A percentile compares a stretch with the other conserved stretches of the same genome.
Evolutionary conservation across 176 grass and related monocot genomes (phyloP).

Genomic region (Phyllostachys edulis): DNA sequence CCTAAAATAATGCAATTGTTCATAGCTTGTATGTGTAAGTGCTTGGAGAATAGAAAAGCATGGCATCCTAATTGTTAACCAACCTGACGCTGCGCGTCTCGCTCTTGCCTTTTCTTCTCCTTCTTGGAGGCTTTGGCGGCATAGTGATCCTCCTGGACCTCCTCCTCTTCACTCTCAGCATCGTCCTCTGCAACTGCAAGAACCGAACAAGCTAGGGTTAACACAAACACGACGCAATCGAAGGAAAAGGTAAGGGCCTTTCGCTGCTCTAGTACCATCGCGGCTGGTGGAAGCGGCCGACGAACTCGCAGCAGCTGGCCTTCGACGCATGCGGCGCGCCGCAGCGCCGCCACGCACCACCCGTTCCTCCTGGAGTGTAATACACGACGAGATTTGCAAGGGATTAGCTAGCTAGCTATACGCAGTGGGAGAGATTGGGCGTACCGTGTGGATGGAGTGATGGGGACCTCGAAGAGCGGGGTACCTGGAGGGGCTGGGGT

Average conservation of each 20-base stretch:
- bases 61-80: neutral
- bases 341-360: conserved; percentile 50
- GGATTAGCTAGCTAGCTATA: neutral
- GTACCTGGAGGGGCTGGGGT: conserved; percentile 55
- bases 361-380: conserved; percentile 54
- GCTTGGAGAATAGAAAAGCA: neutral
- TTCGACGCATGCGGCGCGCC: conserved; percentile 73
- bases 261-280: conserved; percentile 33
- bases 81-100: conserved; percentile 69
- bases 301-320: conserved; percentile 50
- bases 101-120: conserved; percentile 89
- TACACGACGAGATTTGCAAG: neutral
- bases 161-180: conserved; percentile 60
- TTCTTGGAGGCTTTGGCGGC: conserved; percentile 65
- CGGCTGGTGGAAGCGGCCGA: conserved; percentile 58
- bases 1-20: neutral
- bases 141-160: conserved; percentile 41
- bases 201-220: conserved; percentile 3
- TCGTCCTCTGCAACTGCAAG: conserved; percentile 39
- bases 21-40: neutral
- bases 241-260: neutral
- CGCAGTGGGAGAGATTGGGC: neutral
- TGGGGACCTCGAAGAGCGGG: neutral
- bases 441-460: neutral
- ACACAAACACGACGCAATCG: neutral